Conservation (phyloP, 495 filamentous ascomycete genomes). For the Talaromyces liani region DNA sequence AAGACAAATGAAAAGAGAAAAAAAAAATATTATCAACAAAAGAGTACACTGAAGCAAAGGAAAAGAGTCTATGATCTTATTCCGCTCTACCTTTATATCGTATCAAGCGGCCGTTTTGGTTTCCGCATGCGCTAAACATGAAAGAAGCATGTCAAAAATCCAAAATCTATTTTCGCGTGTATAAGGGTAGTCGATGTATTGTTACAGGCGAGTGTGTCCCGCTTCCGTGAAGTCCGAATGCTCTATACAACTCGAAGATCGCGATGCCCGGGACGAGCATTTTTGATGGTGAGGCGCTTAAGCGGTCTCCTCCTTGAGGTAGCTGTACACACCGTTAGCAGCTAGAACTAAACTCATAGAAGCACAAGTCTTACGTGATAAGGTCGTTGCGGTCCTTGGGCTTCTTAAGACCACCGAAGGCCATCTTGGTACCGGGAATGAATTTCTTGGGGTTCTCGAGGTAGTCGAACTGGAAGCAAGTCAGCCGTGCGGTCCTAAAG, state of each 20-base stretch:
- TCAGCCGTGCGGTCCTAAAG: not conserved
- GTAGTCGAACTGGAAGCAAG: slow-evolving; percentile 60
- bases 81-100: slow-evolving; percentile 3
- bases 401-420: slow-evolving; percentile 99
- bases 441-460: slow-evolving; percentile 92
- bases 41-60: not conserved
- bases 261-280: slow-evolving; percentile 6
- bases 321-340: slow-evolving; percentile 29
- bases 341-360: not conserved
- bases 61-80: slow-evolving; percentile 7
- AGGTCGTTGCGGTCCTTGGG: slow-evolving; percentile 98
- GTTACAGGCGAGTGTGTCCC: slow-evolving; percentile 5
- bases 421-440: slow-evolving; percentile 99
- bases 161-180: slow-evolving; percentile 5
- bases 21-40: slow-evolving; percentile 1
- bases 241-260: slow-evolving; percentile 5
- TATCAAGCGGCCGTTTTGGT: slow-evolving; percentile 2
- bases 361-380: slow-evolving; percentile 66
- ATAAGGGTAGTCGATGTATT: slow-evolving; percentile 7
- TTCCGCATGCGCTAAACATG: not conserved
- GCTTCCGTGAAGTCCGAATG: not conserved
- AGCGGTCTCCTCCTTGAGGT: slow-evolving; percentile 54
- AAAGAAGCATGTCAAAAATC: not conserved
- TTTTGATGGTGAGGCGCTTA: slow-evolving; percentile 31
- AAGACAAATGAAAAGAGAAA: not conserved